Evolutionary conservation across 306 rosid genomes (phyloP).

Genomic region (Begonia peltatifolia): DNA sequence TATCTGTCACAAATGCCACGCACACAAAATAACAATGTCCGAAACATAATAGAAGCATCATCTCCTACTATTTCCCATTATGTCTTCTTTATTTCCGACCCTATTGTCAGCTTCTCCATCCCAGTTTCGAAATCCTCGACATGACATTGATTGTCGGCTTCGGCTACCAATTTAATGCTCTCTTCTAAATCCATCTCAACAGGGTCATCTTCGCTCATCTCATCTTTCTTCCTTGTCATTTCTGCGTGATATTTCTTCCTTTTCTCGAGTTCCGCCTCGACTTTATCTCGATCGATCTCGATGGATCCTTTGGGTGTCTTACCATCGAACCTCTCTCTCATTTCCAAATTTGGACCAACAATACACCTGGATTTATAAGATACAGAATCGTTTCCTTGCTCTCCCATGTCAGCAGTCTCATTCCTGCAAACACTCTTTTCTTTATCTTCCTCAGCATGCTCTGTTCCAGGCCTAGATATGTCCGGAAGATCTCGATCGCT

Average conservation of each 20-base stretch:
- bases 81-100: constrained; percentile 30
- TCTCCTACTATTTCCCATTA: constrained; percentile 81
- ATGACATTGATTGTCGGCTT: constrained; percentile 14
- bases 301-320: constrained; percentile 69
- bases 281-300: constrained; percentile 73
- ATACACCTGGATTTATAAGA: constrained; percentile 20
- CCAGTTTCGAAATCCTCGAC: constrained; percentile 5
- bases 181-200: constrained; percentile 93
- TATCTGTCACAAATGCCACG: too few relatives aligned
- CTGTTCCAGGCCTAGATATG: constrained; percentile 27
- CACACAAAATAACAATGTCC: too few relatives aligned
- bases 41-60: constrained; percentile 15
- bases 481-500: constrained; percentile 29
- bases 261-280: constrained; percentile 92
- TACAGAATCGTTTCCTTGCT: constrained; percentile 37
- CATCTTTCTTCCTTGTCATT: constrained; percentile 51
- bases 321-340: too few relatives aligned
- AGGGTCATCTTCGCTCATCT: constrained; percentile 90
- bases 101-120: constrained; percentile 19
- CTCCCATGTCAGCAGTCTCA: constrained; percentile 38
- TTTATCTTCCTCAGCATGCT: too few relatives aligned
- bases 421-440: constrained; percentile 34
- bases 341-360: constrained; percentile 7
- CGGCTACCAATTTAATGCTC: constrained; percentile 65
- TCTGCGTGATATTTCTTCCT: constrained; percentile 63